Evolutionary conservation across 2,329 filamentous ascomycete species (phyloP).

Genomic region (Hypoxylon sp.): DNA sequence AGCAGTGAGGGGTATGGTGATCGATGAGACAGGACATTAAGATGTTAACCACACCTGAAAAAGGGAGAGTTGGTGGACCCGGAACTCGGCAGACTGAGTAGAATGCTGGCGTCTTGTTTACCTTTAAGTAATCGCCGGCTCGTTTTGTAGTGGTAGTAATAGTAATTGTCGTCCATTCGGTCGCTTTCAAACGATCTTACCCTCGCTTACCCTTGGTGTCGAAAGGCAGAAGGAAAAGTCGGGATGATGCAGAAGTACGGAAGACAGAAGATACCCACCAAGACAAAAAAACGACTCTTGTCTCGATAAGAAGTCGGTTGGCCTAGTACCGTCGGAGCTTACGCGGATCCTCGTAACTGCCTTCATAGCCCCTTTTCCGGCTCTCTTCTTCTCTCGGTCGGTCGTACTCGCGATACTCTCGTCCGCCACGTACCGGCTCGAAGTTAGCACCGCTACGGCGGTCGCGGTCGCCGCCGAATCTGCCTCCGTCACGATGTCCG

Average conservation of each 20-base stretch:
- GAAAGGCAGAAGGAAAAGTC: slow-evolving; percentile 56
- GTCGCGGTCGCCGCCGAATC: slow-evolving; percentile 53
- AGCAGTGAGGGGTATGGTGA: slow-evolving; percentile 25
- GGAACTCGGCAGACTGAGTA: slow-evolving; percentile 6
- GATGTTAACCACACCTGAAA: slow-evolving; percentile 15
- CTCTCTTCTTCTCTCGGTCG: slow-evolving; percentile 71
- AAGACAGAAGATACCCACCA: slow-evolving; percentile 66
- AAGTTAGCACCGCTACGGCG: slow-evolving; percentile 75
- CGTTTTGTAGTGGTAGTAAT: not conserved
- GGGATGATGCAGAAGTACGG: slow-evolving; percentile 53
- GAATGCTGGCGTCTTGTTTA: slow-evolving; percentile 27
- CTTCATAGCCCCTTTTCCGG: slow-evolving; percentile 81
- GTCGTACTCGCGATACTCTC: slow-evolving; percentile 70
- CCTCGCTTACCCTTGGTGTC: slow-evolving; percentile 58
- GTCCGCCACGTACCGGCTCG: slow-evolving; percentile 80
- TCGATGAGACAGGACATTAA: slow-evolving; percentile 10
- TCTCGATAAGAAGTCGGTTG: slow-evolving; percentile 58
- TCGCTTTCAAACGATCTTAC: slow-evolving; percentile 51
- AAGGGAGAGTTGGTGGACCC: slow-evolving; percentile 8
- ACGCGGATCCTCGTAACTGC: slow-evolving; percentile 82
- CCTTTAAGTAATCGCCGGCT: slow-evolving; percentile 30
- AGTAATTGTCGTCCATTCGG: slow-evolving; percentile 27
- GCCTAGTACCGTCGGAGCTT: slow-evolving; percentile 73
- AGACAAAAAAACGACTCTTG: slow-evolving; percentile 47
- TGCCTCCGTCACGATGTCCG: slow-evolving; percentile 66